Percentiles rank a stretch among this genome's conserved stretches.
These are phyloP conservation scores for Gloeopeniophorella convolvens DNA, from an alignment of 768 basidiomycete genomes.

Conservation along the genomic window DNA sequence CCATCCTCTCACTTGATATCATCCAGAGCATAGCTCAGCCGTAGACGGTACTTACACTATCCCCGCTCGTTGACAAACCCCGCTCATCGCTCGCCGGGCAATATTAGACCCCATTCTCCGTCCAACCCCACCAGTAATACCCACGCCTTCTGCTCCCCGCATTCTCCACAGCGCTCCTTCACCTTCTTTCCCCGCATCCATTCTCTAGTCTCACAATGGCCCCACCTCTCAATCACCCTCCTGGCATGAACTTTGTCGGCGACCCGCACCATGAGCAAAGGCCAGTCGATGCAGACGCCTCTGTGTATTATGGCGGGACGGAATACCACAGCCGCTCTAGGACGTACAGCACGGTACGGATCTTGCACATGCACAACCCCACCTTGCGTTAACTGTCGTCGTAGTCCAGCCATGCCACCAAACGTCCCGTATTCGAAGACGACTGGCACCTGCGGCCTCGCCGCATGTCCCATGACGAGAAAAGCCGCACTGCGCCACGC, in stretches of 20 bases:
- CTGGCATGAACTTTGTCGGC: constrained; percentile 60
- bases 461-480: constrained; percentile 90
- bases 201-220: constrained; percentile 40
- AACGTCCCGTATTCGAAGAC: constrained; percentile 69
- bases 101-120: neutral
- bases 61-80: constrained; percentile 9
- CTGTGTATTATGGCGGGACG: constrained; percentile 75
- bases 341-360: constrained; percentile 80
- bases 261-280: constrained; percentile 38
- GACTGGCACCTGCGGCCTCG: constrained; percentile 68
- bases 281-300: constrained; percentile 58
- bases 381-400: constrained; percentile 10
- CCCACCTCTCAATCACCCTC: constrained; percentile 56
- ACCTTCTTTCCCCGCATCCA: constrained; percentile 1
- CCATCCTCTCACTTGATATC: no score
- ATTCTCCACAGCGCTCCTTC: neutral
- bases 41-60: neutral
- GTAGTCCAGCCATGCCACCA: constrained; percentile 36
- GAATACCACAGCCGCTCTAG: constrained; percentile 77
- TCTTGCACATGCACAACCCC: neutral
- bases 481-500: constrained; percentile 62
- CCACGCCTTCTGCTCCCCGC: neutral
- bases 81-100: constrained; percentile 3
- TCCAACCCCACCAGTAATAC: constrained; percentile 3
- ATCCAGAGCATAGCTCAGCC: neutral